Evolutionary conservation across 2,329 filamentous ascomycete species (phyloP).

Genomic region (Venturia nashicola): DNA sequence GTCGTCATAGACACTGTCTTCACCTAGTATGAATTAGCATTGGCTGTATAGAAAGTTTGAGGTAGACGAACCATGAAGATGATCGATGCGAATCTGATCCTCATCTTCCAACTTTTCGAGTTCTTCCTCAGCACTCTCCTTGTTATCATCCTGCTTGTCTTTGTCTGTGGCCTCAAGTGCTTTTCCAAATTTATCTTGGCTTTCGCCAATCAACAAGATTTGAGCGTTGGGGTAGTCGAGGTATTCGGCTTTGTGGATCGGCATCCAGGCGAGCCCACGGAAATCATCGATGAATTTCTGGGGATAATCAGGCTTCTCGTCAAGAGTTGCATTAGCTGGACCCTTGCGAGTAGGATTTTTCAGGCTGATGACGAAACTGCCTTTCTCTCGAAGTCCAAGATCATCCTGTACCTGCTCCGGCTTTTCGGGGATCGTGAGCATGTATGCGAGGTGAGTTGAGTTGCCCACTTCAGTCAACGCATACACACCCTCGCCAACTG

Average conservation of each 20-base stretch:
- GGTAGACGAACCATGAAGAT: slow-evolving; percentile 37
- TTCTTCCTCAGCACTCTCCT: slow-evolving; percentile 56
- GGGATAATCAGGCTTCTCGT: slow-evolving; percentile 56
- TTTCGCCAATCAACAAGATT: slow-evolving; percentile 66
- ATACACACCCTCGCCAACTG: slow-evolving; percentile 78
- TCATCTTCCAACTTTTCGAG: slow-evolving; percentile 65
- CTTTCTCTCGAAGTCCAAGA: slow-evolving; percentile 57
- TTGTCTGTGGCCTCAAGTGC: slow-evolving; percentile 46
- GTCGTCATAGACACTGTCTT: slow-evolving; percentile 50
- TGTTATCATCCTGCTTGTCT: slow-evolving; percentile 39
- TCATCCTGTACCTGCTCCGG: slow-evolving; percentile 62
- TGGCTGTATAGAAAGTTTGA: background rate
- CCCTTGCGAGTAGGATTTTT: slow-evolving; percentile 66
- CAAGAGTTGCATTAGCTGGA: slow-evolving; percentile 50
- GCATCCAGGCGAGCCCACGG: slow-evolving; percentile 58
- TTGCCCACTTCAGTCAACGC: slow-evolving; percentile 61
- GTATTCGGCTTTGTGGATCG: slow-evolving; percentile 54
- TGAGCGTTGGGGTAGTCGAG: slow-evolving; percentile 66
- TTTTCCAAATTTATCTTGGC: slow-evolving; percentile 38
- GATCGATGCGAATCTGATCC: slow-evolving; percentile 54
- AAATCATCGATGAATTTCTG: slow-evolving; percentile 61
- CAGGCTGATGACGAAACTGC: slow-evolving; percentile 66
- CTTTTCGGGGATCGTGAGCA: slow-evolving; percentile 60
- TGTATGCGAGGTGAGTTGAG: slow-evolving; percentile 67
- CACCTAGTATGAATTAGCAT: slow-evolving; percentile 27